A percentile compares a stretch with the other conserved stretches of the same genome.
Conservation (phyloP, 495 filamentous ascomycete genomes). For the Aspergillus sparsus region DNA sequence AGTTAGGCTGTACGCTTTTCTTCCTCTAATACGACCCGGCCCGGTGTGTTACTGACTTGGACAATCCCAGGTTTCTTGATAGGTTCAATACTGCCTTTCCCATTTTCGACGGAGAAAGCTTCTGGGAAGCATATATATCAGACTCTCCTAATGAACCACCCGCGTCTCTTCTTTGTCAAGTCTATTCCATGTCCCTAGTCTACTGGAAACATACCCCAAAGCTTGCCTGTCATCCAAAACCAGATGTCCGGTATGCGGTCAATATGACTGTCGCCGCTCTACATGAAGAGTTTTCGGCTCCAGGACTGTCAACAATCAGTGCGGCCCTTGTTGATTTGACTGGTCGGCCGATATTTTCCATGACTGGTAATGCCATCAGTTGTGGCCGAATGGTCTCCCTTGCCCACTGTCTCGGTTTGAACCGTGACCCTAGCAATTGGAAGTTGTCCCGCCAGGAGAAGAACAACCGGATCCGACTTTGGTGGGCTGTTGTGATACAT, state of each 20-base stretch:
- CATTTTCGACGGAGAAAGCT: conserved; percentile 52
- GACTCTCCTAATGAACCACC: conserved; percentile 46
- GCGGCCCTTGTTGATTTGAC: conserved; percentile 51
- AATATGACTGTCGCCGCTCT: conserved; percentile 54
- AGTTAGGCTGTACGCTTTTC: conserved; percentile 47
- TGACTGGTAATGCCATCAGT: conserved; percentile 55
- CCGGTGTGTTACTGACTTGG: conserved; percentile 12
- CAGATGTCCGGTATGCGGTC: conserved; percentile 52
- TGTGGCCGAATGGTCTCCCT: conserved; percentile 52
- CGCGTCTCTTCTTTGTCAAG: conserved; percentile 52
- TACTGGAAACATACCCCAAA: conserved; percentile 53
- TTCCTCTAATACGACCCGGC: neutral
- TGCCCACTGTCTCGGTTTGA: conserved; percentile 53
- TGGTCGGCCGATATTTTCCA: conserved; percentile 53
- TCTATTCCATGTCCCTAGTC: conserved; percentile 54
- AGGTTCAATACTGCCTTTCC: conserved; percentile 56
- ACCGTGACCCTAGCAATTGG: conserved; percentile 52
- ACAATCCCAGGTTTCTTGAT: conserved; percentile 45
- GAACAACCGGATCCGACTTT: conserved; percentile 48
- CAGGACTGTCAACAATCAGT: conserved; percentile 52
- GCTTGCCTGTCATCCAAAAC: conserved; percentile 47
- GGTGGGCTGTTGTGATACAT: conserved; percentile 58
- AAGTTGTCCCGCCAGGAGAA: conserved; percentile 51
- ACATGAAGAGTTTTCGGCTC: conserved; percentile 53
- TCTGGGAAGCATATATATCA: conserved; percentile 48